A percentile compares a stretch with the other conserved stretches of the same genome.
These are phyloP conservation scores for Butyriboletus loyo DNA, from an alignment of 768 basidiomycete genomes.

Conservation along the genomic window DNA sequence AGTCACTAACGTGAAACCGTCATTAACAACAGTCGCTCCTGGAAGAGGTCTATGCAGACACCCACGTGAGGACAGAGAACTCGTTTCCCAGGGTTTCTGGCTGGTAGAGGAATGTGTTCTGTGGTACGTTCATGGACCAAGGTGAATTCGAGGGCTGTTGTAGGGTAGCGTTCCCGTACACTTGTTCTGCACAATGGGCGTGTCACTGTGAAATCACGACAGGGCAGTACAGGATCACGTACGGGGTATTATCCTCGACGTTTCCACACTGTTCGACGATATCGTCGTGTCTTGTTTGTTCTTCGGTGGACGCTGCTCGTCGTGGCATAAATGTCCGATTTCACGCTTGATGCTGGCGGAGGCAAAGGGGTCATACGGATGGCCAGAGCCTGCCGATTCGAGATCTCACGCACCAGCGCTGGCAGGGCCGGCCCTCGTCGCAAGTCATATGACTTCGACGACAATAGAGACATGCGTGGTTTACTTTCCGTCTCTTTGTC, in stretches of 20 bases:
- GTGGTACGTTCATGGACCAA: constrained; percentile 53
- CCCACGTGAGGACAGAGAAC: constrained; percentile 77
- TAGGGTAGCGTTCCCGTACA: constrained; percentile 18
- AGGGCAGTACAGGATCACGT: not conserved
- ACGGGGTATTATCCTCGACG: constrained; percentile 34
- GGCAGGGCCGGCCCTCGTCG: constrained; percentile 86
- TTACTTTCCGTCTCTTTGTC: constrained; percentile 77
- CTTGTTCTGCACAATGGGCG: constrained; percentile 19
- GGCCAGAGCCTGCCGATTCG: constrained; percentile 1
- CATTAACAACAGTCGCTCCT: not conserved
- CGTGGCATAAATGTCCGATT: constrained; percentile 92
- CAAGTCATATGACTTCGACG: constrained; percentile 91
- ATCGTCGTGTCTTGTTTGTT: constrained; percentile 39
- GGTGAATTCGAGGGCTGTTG: constrained; percentile 35
- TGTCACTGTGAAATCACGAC: not conserved
- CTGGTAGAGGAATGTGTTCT: constrained; percentile 61
- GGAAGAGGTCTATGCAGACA: not conserved
- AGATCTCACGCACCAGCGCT: constrained; percentile 73
- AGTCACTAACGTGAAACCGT: constrained; percentile 52
- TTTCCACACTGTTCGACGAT: constrained; percentile 27
- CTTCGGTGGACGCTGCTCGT: constrained; percentile 64
- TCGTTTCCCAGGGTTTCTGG: constrained; percentile 77
- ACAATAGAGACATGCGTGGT: constrained; percentile 93
- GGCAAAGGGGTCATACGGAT: constrained; percentile 5
- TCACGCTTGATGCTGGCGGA: constrained; percentile 84